These are phyloP conservation scores for Volutella citrinella DNA, from an alignment of 2,329 filamentous ascomycete genomes.

Conservation along the genomic window DNA sequence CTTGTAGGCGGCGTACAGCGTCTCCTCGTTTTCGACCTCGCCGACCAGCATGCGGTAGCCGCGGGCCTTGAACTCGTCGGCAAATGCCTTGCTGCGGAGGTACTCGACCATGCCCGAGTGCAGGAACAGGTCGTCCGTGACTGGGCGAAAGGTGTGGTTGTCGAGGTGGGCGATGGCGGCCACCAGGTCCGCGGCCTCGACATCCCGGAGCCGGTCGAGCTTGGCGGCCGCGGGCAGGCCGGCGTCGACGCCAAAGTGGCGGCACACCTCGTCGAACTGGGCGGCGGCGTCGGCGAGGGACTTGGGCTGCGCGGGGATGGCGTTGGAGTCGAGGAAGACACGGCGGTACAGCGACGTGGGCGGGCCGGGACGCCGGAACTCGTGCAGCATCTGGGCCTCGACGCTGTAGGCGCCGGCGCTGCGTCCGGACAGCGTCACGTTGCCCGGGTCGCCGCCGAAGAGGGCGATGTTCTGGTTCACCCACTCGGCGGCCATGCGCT, in stretches of 20 bases:
- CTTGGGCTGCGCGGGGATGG: conserved; percentile 11
- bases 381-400: conserved; percentile 7
- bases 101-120: conserved; percentile 9
- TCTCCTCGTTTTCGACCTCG: conserved; percentile 11
- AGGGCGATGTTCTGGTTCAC: conserved; percentile 6
- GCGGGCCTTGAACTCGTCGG: conserved; percentile 13
- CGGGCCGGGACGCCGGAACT: conserved; percentile 6
- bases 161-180: conserved; percentile 8
- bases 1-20: conserved; percentile 10
- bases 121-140: conserved; percentile 9
- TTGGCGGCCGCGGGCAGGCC: conserved; percentile 1
- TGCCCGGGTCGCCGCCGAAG: conserved; percentile 8
- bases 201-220: not conserved
- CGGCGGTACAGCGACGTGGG: not conserved
- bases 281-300: conserved; percentile 3
- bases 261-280: conserved; percentile 10
- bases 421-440: conserved; percentile 7
- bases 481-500: conserved; percentile 12
- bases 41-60: conserved; percentile 5
- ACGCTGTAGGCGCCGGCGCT: conserved; percentile 12
- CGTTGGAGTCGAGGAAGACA: conserved; percentile 12
- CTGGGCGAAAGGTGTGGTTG: conserved; percentile 12
- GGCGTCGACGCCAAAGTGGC: conserved; percentile 2
- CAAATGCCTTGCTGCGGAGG: conserved; percentile 9
- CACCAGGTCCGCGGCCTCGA: conserved; percentile 6